Conservation (phyloP, 176 grass and related monocot species). For the Avena insularis region DNA sequence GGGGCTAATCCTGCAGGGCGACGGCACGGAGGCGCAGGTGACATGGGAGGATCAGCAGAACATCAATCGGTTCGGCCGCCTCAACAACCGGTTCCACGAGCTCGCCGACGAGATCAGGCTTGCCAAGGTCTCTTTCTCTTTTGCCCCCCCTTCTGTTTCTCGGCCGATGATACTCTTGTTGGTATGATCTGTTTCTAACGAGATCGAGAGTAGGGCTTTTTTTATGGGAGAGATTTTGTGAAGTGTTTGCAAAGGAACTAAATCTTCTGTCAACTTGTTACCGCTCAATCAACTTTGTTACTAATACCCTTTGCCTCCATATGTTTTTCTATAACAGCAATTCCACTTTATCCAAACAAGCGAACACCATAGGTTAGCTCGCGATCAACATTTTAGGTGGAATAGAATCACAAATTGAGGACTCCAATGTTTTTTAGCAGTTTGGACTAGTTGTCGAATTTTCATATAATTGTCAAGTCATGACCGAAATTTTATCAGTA, state of each 20-base stretch:
- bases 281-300: neutral
- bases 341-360: neutral
- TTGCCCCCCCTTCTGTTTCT: neutral
- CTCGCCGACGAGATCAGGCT: conserved; percentile 91
- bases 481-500: neutral
- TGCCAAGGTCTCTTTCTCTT: conserved; percentile 64
- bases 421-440: neutral
- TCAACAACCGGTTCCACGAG: conserved; percentile 96
- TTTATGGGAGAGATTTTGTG: neutral
- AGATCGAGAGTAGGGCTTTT: neutral
- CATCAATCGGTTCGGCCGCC: conserved; percentile 92
- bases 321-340: neutral
- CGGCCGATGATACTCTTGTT: neutral
- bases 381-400: neutral
- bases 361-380: neutral
- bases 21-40: conserved; percentile 91
- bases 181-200: neutral
- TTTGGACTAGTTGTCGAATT: neutral
- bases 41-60: conserved; percentile 99
- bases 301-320: neutral
- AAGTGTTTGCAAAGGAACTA: neutral
- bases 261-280: neutral
- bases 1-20: conserved; percentile 54
- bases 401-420: neutral
- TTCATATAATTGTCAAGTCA: neutral